Conservation (phyloP, 2,329 filamentous ascomycete genomes). For the Ophiostoma novo-ulmi region DNA sequence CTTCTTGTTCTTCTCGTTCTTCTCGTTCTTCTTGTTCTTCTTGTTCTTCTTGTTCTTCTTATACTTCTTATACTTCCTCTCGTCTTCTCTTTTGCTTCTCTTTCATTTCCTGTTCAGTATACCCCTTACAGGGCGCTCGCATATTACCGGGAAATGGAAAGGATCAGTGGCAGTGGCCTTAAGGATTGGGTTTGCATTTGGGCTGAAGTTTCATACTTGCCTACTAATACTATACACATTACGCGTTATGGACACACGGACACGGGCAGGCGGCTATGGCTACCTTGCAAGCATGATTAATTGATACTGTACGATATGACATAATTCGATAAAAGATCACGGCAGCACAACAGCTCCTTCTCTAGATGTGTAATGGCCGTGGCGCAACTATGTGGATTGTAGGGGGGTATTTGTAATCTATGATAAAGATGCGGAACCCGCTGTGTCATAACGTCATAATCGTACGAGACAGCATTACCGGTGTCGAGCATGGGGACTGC, state of each 20-base stretch:
- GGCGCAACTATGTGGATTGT: not conserved
- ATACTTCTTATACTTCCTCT: not conserved
- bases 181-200: not conserved
- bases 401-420: not conserved
- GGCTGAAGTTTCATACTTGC: not conserved
- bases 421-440: conserved; percentile 1
- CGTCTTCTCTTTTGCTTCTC: not conserved
- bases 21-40: not conserved
- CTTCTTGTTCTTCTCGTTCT: conserved; percentile 4
- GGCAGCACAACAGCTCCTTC: not conserved
- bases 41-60: not conserved
- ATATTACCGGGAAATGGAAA: not conserved
- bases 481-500: conserved; percentile 48
- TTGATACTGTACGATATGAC: conserved; percentile 4
- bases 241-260: not conserved
- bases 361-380: not conserved
- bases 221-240: conserved; percentile 7
- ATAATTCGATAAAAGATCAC: not conserved
- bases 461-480: not conserved
- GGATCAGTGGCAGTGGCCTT: not conserved
- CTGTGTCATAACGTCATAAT: not conserved
- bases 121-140: not conserved
- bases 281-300: conserved; percentile 15
- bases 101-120: not conserved
- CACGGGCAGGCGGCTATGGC: not conserved